Evolutionary conservation across 2,329 filamentous ascomycete species (phyloP).

Genomic region (Diaporthe sp.): DNA sequence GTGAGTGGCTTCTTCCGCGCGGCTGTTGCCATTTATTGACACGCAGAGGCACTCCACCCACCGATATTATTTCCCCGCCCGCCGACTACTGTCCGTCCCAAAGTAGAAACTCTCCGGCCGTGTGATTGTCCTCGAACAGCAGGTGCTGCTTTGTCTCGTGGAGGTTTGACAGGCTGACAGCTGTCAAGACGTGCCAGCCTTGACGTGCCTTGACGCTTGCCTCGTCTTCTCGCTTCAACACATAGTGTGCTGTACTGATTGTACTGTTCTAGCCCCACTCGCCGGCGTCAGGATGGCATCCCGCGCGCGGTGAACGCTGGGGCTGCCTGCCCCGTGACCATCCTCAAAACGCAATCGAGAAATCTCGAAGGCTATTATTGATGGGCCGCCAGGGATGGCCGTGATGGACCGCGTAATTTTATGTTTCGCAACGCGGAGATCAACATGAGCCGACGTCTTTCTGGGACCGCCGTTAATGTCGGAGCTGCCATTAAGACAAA

Average conservation of each 20-base stretch:
- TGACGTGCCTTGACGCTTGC: not conserved
- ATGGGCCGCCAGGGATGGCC: slow-evolving; percentile 17
- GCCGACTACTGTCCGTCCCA: slow-evolving; percentile 3
- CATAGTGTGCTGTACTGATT: not conserved
- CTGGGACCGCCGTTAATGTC: slow-evolving; percentile 15
- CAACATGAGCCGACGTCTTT: slow-evolving; percentile 22
- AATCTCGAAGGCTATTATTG: slow-evolving; percentile 16
- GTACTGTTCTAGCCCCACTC: slow-evolving; percentile 1
- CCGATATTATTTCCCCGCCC: slow-evolving; percentile 17
- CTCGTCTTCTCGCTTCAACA: slow-evolving; percentile 4
- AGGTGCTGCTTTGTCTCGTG: slow-evolving; percentile 2
- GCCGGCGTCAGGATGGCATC: not conserved
- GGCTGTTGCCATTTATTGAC: slow-evolving; percentile 4
- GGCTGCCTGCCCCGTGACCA: slow-evolving; percentile 24
- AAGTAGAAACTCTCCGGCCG: slow-evolving; percentile 11
- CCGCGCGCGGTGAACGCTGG: slow-evolving; percentile 16
- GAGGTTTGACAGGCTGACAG: slow-evolving; percentile 11
- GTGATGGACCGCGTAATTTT: slow-evolving; percentile 28
- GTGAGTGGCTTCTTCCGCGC: slow-evolving; percentile 30
- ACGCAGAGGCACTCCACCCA: slow-evolving; percentile 13
- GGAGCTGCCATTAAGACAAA: slow-evolving; percentile 5
- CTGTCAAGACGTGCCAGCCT: slow-evolving; percentile 9
- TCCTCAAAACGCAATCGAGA: slow-evolving; percentile 25
- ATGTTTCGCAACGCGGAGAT: slow-evolving; percentile 22
- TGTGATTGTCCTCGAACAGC: not conserved